Evolutionary conservation across 208 protist species (phyloP).

Genomic region (Polymyxa betae): DNA sequence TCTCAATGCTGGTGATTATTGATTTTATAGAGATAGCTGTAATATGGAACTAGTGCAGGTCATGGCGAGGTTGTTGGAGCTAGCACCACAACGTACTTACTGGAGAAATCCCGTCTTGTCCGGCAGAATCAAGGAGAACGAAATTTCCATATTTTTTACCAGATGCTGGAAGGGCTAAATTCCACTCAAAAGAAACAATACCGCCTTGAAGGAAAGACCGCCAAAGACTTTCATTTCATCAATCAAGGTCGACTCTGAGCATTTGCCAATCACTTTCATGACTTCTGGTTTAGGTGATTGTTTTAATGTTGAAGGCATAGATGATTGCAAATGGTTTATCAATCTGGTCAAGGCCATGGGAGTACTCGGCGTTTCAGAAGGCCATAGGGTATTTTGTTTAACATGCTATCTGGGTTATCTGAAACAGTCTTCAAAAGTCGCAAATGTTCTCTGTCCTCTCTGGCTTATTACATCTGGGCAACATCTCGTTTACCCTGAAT

Average conservation of each 20-base stretch:
- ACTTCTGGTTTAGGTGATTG: background rate
- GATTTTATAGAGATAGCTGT: background rate
- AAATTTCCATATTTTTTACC: conserved; percentile 68
- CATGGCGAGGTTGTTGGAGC: conserved; percentile 48
- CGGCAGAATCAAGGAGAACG: conserved; percentile 62
- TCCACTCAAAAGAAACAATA: background rate
- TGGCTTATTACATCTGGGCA: background rate
- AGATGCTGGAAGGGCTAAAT: conserved; percentile 51
- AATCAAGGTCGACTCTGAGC: conserved; percentile 25
- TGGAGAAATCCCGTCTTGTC: conserved; percentile 57
- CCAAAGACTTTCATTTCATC: background rate
- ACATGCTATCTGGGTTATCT: background rate
- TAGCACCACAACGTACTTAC: conserved; percentile 52
- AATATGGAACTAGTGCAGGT: background rate
- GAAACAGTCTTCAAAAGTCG: background rate
- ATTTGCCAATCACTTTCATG: too few relatives aligned
- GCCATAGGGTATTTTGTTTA: background rate
- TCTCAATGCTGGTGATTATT: background rate
- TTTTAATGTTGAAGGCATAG: background rate
- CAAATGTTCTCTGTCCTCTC: conserved; percentile 16
- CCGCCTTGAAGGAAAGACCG: conserved; percentile 11
- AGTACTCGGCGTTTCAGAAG: conserved; percentile 8
- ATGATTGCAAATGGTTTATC: conserved; percentile 44
- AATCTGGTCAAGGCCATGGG: conserved; percentile 52
- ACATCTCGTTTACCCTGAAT: conserved; percentile 26